phyloP scores from a whole-genome alignment of 1,139 yeast genomes.

The Diutina sp. region DNA sequence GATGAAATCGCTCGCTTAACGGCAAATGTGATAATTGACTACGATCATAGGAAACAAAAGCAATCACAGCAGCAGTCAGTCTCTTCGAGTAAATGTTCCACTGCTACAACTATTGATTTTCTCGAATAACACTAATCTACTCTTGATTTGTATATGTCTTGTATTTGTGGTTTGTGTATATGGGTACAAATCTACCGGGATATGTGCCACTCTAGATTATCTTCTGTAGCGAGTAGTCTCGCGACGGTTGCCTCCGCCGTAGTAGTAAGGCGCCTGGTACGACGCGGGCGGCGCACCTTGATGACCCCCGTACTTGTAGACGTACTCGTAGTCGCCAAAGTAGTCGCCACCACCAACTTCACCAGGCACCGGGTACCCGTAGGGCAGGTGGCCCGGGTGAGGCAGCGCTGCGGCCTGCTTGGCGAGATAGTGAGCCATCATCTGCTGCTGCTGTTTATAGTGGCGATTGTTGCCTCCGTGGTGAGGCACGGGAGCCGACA shows the following conservation, averaged over 20 bases:
- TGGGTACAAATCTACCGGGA: no score
- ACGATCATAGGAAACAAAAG: no score
- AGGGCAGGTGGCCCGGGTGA: background rate
- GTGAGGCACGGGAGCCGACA: background rate
- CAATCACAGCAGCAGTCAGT: no score
- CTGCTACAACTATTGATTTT: no score
- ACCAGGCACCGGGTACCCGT: background rate
- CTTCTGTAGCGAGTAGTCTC: background rate
- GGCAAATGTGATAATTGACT: no score
- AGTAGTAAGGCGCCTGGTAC: background rate
- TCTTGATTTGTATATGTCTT: no score
- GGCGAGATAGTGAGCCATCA: conserved; percentile 67
- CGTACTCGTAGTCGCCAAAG: background rate
- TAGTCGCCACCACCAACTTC: background rate
- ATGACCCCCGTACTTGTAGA: background rate
- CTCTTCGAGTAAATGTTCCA: no score
- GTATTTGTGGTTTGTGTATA: background rate
- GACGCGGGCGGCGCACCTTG: background rate
- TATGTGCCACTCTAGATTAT: no score
- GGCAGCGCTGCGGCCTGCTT: conserved; percentile 12
- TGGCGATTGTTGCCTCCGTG: background rate
- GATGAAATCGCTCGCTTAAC: no score
- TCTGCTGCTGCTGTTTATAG: conserved; percentile 19
- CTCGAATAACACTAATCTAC: no score
- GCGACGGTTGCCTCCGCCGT: background rate